Evolutionary conservation across 2,329 filamentous ascomycete genomes (phyloP), one percentile per base, ranked within the genome.

Genomic region (Aureobasidium subglaciale): DNA sequence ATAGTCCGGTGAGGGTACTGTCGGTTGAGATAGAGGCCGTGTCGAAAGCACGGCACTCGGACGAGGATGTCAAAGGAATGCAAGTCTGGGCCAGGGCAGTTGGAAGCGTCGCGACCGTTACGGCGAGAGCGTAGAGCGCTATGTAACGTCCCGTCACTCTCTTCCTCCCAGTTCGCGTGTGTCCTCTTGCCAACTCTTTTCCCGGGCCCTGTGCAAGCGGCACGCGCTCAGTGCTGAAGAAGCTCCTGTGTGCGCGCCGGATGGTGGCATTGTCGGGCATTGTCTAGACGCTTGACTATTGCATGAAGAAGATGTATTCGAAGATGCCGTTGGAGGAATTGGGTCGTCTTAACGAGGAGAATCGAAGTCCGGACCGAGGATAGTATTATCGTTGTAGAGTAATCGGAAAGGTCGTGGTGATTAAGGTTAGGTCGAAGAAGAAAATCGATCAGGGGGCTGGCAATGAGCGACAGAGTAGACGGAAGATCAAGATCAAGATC

Each of bases 21-120:
- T 80, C 78, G 30, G 82, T 87, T 29, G 86, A 88, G 59, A 95
- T 77, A 0, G 87, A 90, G 6, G 88, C 82, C 37, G 78, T 76
- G 67, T 80, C 78, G 69, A 90, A 95, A 2, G 88, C 86, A 43
- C 85, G 77, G 70, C 89, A 95, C 55, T 78, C 71, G 5, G 77
- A 84, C 29, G 89, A 92, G 59, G 79, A 83, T 56, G 80, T 72
- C 32, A 95, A 78, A 25, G 88, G 84, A 63, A 93, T 80, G 68
- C 89, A 77, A 68, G 72, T 66, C 63, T 77, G 74, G n/a, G 69
- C 69, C 61, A 64, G 63, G 25, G 64, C 59, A n/a, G 59, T 55
- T 18, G 59, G 60, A 24, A 59, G 42, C 50, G 38, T 43, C 29
- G 38, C 38, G 34, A 20, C 52, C 38, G 56, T 56, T 58, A 40